phyloP scores from a whole-genome alignment of 164 flowering plant genomes.

The Houttuynia cordata region DNA sequence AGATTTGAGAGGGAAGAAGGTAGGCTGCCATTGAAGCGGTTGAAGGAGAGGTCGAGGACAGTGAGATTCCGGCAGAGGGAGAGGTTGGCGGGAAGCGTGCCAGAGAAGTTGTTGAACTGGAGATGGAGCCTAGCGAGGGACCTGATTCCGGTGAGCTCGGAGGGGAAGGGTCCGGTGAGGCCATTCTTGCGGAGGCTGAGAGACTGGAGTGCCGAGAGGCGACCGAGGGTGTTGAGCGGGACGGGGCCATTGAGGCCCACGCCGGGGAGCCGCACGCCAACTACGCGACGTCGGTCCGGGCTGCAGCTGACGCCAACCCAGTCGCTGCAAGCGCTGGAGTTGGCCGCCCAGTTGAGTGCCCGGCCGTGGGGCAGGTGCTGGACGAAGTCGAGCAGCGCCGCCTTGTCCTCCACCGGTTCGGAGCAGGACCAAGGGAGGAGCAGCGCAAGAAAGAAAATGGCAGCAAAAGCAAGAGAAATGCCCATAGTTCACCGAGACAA shows the following conservation, averaged over 20 bases:
- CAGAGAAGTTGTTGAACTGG: slow-evolving; percentile 61
- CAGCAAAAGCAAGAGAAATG: background rate
- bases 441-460: slow-evolving; percentile 3
- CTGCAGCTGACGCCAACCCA: slow-evolving; percentile 66
- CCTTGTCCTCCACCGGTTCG: slow-evolving; percentile 43
- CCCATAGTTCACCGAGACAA: no score
- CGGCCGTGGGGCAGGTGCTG: slow-evolving; percentile 29
- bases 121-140: slow-evolving; percentile 51
- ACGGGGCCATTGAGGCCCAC: slow-evolving; percentile 47
- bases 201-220: slow-evolving; percentile 43
- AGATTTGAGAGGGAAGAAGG: slow-evolving; percentile 54
- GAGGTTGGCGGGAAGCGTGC: slow-evolving; percentile 60
- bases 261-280: slow-evolving; percentile 53
- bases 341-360: slow-evolving; percentile 43
- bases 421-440: slow-evolving; percentile 2
- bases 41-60: slow-evolving; percentile 48
- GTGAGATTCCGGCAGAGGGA: slow-evolving; percentile 63
- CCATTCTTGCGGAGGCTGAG: slow-evolving; percentile 58
- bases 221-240: slow-evolving; percentile 53
- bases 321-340: slow-evolving; percentile 8
- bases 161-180: slow-evolving; percentile 60
- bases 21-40: slow-evolving; percentile 58
- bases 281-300: slow-evolving; percentile 32
- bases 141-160: slow-evolving; percentile 40
- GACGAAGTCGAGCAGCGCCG: slow-evolving; percentile 59